Conservation (phyloP, 148 eudicot genomes). For the Vaccinium corymbosum region DNA sequence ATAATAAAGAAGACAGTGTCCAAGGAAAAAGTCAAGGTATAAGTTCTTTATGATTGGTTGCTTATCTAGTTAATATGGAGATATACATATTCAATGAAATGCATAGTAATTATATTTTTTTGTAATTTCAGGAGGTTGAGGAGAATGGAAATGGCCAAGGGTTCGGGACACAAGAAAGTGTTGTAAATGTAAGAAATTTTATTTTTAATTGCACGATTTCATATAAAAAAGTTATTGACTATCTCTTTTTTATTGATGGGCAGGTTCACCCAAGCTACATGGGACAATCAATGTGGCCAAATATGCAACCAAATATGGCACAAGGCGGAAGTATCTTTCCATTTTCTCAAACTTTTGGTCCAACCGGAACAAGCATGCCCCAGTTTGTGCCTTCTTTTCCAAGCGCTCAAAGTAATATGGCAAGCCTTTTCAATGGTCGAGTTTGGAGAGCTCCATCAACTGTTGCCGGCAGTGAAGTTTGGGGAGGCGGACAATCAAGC, state of each 20-base stretch:
- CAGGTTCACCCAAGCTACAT: neutral
- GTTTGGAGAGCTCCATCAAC: no score
- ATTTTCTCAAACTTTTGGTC: no score
- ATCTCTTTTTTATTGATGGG: neutral
- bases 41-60: neutral
- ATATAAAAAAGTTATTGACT: neutral
- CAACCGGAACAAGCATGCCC: no score
- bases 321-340: no score
- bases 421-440: no score
- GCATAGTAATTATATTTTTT: neutral
- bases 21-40: neutral
- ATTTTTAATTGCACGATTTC: neutral
- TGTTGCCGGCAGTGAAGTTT: no score
- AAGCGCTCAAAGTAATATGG: no score
- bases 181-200: neutral
- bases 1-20: neutral
- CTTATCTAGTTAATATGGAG: neutral
- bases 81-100: neutral
- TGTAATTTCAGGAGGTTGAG: neutral
- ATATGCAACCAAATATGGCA: neutral
- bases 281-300: neutral
- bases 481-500: no score
- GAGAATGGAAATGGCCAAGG: neutral
- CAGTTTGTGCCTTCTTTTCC: no score
- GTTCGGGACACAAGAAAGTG: neutral